Evolutionary conservation across 1,139 yeast species (phyloP).

Genomic region (Blastobotrys arbuscula): DNA sequence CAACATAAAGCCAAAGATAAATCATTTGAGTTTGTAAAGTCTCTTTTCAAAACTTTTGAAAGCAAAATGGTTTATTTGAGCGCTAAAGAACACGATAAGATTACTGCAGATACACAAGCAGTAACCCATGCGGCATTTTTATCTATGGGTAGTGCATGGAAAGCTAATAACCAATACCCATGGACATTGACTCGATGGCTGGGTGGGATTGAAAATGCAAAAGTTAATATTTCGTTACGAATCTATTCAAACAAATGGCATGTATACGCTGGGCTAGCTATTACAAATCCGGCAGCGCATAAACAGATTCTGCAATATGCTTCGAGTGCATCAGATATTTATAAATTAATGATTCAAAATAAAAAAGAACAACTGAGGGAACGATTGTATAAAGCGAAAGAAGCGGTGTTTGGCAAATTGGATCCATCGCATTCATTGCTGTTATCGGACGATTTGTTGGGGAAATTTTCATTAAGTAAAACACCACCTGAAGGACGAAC

Average conservation of each 20-base stretch:
- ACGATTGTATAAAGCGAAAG: constrained; percentile 61
- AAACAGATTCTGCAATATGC: constrained; percentile 87
- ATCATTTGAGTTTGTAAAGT: constrained; percentile 54
- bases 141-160: constrained; percentile 98
- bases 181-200: constrained; percentile 86
- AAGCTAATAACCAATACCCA: constrained; percentile 73
- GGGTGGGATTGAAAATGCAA: constrained; percentile 95
- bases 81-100: constrained; percentile 83
- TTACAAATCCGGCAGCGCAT: constrained; percentile 92
- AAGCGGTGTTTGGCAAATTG: constrained; percentile 68
- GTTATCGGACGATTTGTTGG: constrained; percentile 73
- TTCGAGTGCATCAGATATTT: constrained; percentile 73
- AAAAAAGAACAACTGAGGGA: constrained; percentile 50
- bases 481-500: constrained; percentile 65
- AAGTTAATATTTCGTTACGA: constrained; percentile 84
- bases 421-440: constrained; percentile 50
- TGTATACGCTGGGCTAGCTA: constrained; percentile 95
- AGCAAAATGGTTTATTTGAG: constrained; percentile 75
- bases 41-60: constrained; percentile 62
- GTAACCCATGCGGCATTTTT: constrained; percentile 97
- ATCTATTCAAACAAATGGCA: constrained; percentile 95
- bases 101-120: constrained; percentile 98
- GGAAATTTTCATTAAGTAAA: constrained; percentile 72
- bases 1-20: constrained; percentile 61
- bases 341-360: constrained; percentile 74